A percentile compares a stretch with the other conserved stretches of the same genome.
These are phyloP conservation scores for Fusarium humuli DNA, from an alignment of 2,329 filamentous ascomycete genomes.

Conservation along the genomic window DNA sequence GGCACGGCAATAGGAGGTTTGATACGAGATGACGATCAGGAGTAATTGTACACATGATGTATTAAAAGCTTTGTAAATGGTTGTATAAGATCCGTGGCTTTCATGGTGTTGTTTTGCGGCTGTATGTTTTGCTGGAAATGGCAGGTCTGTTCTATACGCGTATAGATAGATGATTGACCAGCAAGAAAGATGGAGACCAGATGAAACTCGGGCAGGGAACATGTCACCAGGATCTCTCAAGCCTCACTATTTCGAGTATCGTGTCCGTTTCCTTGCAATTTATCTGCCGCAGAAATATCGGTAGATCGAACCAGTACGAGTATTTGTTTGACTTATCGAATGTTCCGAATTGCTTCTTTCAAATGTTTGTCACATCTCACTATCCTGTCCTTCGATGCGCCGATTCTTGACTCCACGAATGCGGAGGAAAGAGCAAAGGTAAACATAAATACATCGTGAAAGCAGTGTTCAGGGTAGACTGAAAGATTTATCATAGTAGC, in stretches of 20 bases:
- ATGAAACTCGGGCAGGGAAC: neutral
- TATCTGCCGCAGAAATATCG: neutral
- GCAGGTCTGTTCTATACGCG: neutral
- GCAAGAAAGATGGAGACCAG: neutral
- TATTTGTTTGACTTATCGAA: neutral
- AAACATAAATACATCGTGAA: neutral
- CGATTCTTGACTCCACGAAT: neutral
- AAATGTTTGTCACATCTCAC: neutral
- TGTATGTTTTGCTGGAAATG: neutral
- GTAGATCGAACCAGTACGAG: neutral
- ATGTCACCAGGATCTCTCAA: neutral
- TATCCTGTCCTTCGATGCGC: neutral
- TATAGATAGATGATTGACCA: neutral
- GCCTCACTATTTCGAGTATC: neutral
- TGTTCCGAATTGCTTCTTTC: neutral
- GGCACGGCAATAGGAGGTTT: neutral
- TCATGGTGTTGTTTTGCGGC: neutral
- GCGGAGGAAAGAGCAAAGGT: neutral
- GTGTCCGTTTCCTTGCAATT: rapidly evolving
- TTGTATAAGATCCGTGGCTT: neutral
- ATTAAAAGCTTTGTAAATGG: neutral
- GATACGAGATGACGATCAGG: neutral
- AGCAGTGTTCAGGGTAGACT: neutral
- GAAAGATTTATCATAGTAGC: neutral
- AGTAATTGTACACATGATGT: neutral